Base-by-base conservation (phyloP, 2,329 filamentous ascomycete genomes). In the Dactylellina leptospora region DNA sequence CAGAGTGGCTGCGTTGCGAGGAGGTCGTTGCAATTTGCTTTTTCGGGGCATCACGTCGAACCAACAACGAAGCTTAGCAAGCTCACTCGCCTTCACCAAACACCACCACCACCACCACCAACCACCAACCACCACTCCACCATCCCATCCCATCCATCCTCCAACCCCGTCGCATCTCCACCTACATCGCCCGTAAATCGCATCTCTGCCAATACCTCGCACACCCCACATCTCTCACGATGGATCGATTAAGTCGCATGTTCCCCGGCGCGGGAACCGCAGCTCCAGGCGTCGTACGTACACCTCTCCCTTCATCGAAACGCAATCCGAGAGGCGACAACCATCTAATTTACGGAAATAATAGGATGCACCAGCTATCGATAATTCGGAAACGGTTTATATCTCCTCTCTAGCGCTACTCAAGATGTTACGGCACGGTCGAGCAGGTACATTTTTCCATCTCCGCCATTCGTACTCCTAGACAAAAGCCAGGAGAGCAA, bases 311-410 rank as follows among this genome's bases (percentile, higher is more conserved):
- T 62, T 54, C 47, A 22, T 4, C 33, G 45, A 23, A 33, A 13
- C 50, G 36, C 27, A 27, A 10, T 23, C 25, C 2, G 10, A 50
- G 48, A 36, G 28, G 33, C 25, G 2, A 48, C 23, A 5, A n/a
- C 22, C 25, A 36, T 44, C 53, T 44, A 36, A 30, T 61, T 45
- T 40, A 20, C 10, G 11, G 13, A 8, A 9, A 10, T 38, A 10
- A 23, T 76, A 96, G 91, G 93, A 97, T 78, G 95, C 93, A 77
- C 86, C 87, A 79, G 86, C 99, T 73, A 96, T 99, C 81, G 95
- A 99, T 81, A 99, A 99, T 83, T 96, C 93, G 78, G 95, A 99
- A 84, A 99, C 95, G 30, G 95, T 99, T 77, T 96, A 99, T 83
- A 99, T 99, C 78, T 99, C 95, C 56, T 99, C 95, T 51, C 87